Base-by-base conservation (phyloP, 108 stramenopile species). In the Chaetoceros muelleri region DNA sequence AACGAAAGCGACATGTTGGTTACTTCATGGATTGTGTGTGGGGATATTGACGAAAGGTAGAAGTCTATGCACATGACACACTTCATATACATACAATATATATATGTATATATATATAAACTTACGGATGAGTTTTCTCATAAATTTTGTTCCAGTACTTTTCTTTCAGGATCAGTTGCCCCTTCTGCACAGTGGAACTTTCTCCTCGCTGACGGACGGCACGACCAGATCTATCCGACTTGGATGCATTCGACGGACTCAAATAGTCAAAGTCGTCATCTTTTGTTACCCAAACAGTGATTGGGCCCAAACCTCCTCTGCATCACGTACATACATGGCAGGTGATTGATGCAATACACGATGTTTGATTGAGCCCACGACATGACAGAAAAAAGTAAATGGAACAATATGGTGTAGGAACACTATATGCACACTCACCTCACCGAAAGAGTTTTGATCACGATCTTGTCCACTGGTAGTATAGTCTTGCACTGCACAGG, bases 231-330 rank as follows among this genome's bases (percentile, higher is more conserved):
- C 53, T 30, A 21, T 13, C 58, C 8, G 23, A 10, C 47, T 17
- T 21, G 5, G 24, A 28, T 21, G 30, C 3, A 23, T n/a, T 31
- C 3, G 29, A 2, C 17, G 1, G 2, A 17, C 23, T 17, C 21
- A 3, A 2, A 13, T 22, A 20, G 24, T 2, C 2, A 21, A 48
- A 49, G n/a, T 66, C 67, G 20, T 78, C 76, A 30, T 73, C 59
- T 17, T 87, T 83, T 69, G 76, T 75, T 1, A 87, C 75, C 84
- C 85, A 91, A 1, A 91, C 85, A 17, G 90, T 85, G 28, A 91
- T 50, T 5, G 84, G 82, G 17, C 90, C 90, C 0, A 91, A 72
- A 2, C 62, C 59, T 18, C 83, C 83, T n/a, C n/a, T n/a, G n/a
- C n/a, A n/a, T n/a, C n/a, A n/a, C n/a, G n/a, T n/a, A n/a, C n/a